Evolutionary conservation across 108 stramenopile species (phyloP), one percentile per base, ranked within the genome.

Genomic region (Bacterosira constricta): DNA sequence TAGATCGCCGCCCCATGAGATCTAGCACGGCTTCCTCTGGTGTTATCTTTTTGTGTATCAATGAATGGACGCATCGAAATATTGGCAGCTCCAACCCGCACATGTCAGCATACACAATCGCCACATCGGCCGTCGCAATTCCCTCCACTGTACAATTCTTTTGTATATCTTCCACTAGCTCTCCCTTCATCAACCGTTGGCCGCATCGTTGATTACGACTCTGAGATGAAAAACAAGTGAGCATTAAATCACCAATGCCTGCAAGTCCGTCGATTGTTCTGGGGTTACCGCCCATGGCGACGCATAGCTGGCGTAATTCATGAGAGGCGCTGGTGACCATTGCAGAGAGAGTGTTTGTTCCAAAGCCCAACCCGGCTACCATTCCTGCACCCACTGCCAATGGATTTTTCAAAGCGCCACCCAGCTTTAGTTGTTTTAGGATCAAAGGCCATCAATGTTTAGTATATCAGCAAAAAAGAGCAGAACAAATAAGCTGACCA

Each of bases 381-480:
- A 94, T 86, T 3, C 95, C 95, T 0, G 92, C 90, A 26, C 90
- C 94, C 17, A 96, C 89, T 11, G 94, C 94, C 65, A 93, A 59
- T 0, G 90, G 90, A 58, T 96, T 96, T 69, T 96, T 96, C 17
- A 96, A 72, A 1, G 95, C 91, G 13, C 95, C 95, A 34, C 91
- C 93, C 4, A 96, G 63, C 63, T 93, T 80, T 17, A 90, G 85
- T 7, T 86, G 88, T 8, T 83, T 66, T 21, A 44, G 15, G 44
- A 2, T 17, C 42, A 44, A 44, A 44, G 15, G 42, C 4, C 2
- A 47, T 12, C 1, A 23, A 47, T 18, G 44, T 45, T 15, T 15
- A 45, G 2, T 4, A 7, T 15, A 18, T 18, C 44, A 7, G n/a
- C 6, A 23, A 47, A 3, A 45, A 45, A 7, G 44, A 18, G 44